Percentiles rank a stretch among this genome's conserved stretches.
Conservation (phyloP, 1,284 basidiomycete species). For the Volvariella surrecta region DNA sequence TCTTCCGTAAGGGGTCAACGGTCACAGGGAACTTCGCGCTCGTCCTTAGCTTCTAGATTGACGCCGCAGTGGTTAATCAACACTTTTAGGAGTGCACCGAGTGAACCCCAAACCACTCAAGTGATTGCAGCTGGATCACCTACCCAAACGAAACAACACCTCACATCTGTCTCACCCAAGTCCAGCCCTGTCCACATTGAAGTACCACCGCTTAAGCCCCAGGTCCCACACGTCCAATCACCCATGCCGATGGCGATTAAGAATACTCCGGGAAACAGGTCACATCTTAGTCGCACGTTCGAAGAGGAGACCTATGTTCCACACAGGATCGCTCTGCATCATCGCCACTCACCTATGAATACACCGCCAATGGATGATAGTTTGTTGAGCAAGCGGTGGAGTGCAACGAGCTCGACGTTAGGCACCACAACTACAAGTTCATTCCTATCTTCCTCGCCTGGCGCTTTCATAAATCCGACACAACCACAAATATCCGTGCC, state of each 20-base stretch:
- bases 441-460: constrained; percentile 45
- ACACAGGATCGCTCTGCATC: constrained; percentile 25
- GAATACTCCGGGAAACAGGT: constrained; percentile 28
- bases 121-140: constrained; percentile 37
- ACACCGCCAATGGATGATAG: constrained; percentile 60
- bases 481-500: constrained; percentile 47
- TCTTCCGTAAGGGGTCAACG: constrained; percentile 24
- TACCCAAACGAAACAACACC: constrained; percentile 16
- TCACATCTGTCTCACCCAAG: constrained; percentile 20
- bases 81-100: constrained; percentile 54
- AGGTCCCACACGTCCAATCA: constrained; percentile 20
- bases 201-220: constrained; percentile 11
- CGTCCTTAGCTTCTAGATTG: constrained; percentile 47
- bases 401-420: constrained; percentile 28
- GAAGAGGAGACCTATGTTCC: constrained; percentile 46
- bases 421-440: constrained; percentile 26
- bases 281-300: constrained; percentile 36
- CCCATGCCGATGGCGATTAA: constrained; percentile 49
- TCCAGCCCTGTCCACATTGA: constrained; percentile 18
- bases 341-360: constrained; percentile 52
- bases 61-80: constrained; percentile 70
- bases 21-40: constrained; percentile 1
- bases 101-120: constrained; percentile 51
- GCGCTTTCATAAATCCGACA: constrained; percentile 53
- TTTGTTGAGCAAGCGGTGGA: constrained; percentile 48